Evolutionary conservation across 2,329 filamentous ascomycete species (phyloP), one percentile per base, ranked within the genome.

Genomic region (Xylaria sp.): DNA sequence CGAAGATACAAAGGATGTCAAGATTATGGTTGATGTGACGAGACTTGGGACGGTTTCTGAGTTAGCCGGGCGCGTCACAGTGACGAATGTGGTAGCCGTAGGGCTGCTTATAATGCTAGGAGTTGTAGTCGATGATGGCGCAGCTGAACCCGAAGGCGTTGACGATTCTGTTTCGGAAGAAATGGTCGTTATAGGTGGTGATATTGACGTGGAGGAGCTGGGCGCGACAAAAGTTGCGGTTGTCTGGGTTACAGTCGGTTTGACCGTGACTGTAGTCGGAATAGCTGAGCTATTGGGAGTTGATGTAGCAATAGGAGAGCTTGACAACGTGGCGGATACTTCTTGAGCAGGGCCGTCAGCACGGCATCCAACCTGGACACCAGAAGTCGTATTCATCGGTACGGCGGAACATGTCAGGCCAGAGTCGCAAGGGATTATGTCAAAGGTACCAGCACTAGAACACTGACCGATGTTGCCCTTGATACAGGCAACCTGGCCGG

Each of bases 401-500:
- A 89, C 75, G 1, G 85, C 87, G 57, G 83, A 85, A 76, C 87
- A 90, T 56, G 78, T 76, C n/a, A 75, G 65, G 53, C 76, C 75
- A 10, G 77, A 78, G 1, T 70, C 58, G 46, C 83, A 83, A 10
- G 76, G 68, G 0, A 72, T 73, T 20, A 87, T 80, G 4, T 76
- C 72, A 72, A 85, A 89, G 0, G 72, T 74, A 20, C 83, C 83
- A 12, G 69, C 67, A 25, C 70, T 63, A 32, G 77, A 76, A 72
- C 88, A 90, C 15, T 75, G 75, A n/a, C 80, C 86, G 4, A 85
- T 73, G 58, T 83, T 80, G 25, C 85, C 84, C 15, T 79, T 75
- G 52, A 89, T 83, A 62, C 87, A 90, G 4, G 87, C 86, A 2
- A 82, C 80, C 65, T 88, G 84, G 30, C 79, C 79, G 1, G 74